These are phyloP conservation scores for Lablab purpureus DNA, from an alignment of 306 rosid species.

Conservation along the genomic window DNA sequence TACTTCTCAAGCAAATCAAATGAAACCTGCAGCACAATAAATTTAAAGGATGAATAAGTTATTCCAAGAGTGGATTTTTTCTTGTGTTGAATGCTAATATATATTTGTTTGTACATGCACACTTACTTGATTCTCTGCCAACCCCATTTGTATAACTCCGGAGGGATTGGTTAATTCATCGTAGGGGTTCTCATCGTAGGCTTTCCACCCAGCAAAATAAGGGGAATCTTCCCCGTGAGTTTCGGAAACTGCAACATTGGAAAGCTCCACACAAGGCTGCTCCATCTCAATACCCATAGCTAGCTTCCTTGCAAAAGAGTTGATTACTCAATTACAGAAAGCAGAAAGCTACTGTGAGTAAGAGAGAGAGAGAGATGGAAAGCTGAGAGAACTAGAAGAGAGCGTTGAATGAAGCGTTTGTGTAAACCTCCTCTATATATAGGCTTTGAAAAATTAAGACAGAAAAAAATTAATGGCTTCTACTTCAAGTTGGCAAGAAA, in stretches of 20 bases:
- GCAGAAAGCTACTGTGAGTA: constrained; percentile 39
- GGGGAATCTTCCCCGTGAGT: constrained; percentile 97
- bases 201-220: constrained; percentile 98
- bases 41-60: neutral
- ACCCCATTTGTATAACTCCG: constrained; percentile 93
- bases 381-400: constrained; percentile 21
- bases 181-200: constrained; percentile 85
- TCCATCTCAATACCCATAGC: constrained; percentile 72
- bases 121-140: constrained; percentile 96
- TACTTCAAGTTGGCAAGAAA: constrained; percentile 43
- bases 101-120: neutral
- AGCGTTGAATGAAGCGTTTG: constrained; percentile 51
- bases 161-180: constrained; percentile 67
- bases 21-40: constrained; percentile 66
- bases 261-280: constrained; percentile 64
- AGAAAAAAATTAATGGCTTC: neutral
- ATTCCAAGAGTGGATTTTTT: neutral
- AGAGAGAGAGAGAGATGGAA: constrained; percentile 39
- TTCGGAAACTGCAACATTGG: constrained; percentile 73
- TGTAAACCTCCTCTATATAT: constrained; percentile 49
- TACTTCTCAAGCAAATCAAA: constrained; percentile 85
- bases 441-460: constrained; percentile 43
- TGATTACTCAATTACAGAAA: constrained; percentile 8
- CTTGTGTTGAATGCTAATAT: neutral
- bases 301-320: constrained; percentile 41